phyloP scores from a whole-genome alignment of 2,329 filamentous ascomycete genomes.

The Penicillium sp. region DNA sequence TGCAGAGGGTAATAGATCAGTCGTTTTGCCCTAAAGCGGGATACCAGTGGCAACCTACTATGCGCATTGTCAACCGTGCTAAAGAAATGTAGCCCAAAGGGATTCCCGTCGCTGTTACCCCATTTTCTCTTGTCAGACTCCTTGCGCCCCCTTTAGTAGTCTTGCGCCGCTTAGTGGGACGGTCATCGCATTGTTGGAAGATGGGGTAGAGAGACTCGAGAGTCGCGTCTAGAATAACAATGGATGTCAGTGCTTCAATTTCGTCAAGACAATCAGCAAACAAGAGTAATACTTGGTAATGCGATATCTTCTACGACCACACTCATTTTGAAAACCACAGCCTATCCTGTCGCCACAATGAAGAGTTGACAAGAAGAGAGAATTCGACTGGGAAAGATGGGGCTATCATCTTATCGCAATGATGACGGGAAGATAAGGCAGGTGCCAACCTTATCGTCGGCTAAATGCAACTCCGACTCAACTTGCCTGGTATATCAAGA shows the following conservation, averaged over 20 bases:
- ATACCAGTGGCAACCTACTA: slow-evolving; percentile 30
- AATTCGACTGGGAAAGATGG: neutral
- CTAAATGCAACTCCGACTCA: neutral
- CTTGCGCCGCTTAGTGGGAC: slow-evolving; percentile 38
- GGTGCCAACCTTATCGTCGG: neutral
- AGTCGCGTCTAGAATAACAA: slow-evolving; percentile 20
- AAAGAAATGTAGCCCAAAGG: slow-evolving; percentile 38
- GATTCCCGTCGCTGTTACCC: slow-evolving; percentile 16
- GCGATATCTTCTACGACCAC: slow-evolving; percentile 10
- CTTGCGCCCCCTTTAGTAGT: slow-evolving; percentile 16
- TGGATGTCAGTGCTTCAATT: slow-evolving; percentile 8
- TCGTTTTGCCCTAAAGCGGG: slow-evolving; percentile 1
- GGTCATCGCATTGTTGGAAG: slow-evolving; percentile 25
- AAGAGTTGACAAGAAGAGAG: neutral
- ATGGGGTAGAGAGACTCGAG: slow-evolving; percentile 26
- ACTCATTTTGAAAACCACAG: slow-evolving; percentile 15
- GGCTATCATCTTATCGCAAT: neutral
- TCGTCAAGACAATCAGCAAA: neutral
- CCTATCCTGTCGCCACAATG: slow-evolving; percentile 1
- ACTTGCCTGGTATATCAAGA: neutral
- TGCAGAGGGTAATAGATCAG: slow-evolving; percentile 14
- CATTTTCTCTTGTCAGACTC: slow-evolving; percentile 21
- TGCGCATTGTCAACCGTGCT: slow-evolving; percentile 29
- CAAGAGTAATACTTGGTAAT: slow-evolving; percentile 14
- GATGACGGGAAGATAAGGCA: neutral